Evolutionary conservation across 495 filamentous ascomycete species (phyloP).

Genomic region (Daldinia bambusicola): DNA sequence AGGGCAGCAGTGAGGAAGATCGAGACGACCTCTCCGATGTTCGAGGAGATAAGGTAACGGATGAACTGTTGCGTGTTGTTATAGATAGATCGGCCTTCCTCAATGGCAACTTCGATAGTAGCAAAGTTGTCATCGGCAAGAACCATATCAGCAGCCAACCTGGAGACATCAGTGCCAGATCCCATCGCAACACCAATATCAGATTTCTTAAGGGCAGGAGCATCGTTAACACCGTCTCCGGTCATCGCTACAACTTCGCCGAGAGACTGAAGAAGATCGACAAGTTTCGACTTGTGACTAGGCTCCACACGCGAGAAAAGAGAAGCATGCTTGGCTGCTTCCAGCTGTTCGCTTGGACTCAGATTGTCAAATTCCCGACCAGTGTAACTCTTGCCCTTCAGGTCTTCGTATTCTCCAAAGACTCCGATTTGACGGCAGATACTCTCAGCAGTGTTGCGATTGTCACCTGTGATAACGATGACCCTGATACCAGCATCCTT

Average conservation of each 20-base stretch:
- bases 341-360: slow-evolving; percentile 78
- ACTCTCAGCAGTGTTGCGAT: slow-evolving; percentile 95
- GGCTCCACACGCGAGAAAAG: slow-evolving; percentile 99
- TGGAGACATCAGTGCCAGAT: slow-evolving; percentile 96
- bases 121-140: slow-evolving; percentile 99
- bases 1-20: slow-evolving; percentile 98
- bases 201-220: slow-evolving; percentile 96
- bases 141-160: slow-evolving; percentile 98
- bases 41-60: slow-evolving; percentile 97
- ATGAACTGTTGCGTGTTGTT: slow-evolving; percentile 99
- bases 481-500: slow-evolving; percentile 94
- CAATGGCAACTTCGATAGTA: slow-evolving; percentile 94
- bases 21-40: slow-evolving; percentile 99
- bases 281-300: slow-evolving; percentile 91
- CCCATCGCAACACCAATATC: slow-evolving; percentile 99
- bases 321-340: slow-evolving; percentile 84
- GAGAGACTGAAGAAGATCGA: slow-evolving; percentile 92
- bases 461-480: slow-evolving; percentile 98
- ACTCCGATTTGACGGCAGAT: slow-evolving; percentile 98
- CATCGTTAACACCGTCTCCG: slow-evolving; percentile 98
- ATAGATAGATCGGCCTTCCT: slow-evolving; percentile 98
- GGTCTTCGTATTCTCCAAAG: slow-evolving; percentile 82
- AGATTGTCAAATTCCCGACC: slow-evolving; percentile 94
- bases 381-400: slow-evolving; percentile 92
- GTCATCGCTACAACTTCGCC: slow-evolving; percentile 99